Base-by-base conservation (phyloP, 352 stramenopile genomes). In the Phytophthora tentaculata region DNA sequence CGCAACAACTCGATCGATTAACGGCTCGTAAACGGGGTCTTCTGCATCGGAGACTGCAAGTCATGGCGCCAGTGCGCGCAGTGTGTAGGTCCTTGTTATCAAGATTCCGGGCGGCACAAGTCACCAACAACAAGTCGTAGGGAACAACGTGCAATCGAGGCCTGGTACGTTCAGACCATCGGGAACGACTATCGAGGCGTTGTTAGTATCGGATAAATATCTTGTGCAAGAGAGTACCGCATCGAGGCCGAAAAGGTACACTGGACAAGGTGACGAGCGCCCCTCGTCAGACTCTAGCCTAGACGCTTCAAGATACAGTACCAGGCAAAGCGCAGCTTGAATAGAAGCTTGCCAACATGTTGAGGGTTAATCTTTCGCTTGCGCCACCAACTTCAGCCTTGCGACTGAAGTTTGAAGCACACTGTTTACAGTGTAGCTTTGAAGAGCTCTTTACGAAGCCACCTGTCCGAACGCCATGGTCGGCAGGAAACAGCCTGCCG, bases 171-270 rank as follows among this genome's bases (percentile, higher is more conserved):
- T 32, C 47, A 35, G 52, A 67, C 51, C 23, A 8, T 57, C 35
- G 44, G 44, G 61, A 63, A 19, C 53, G 52, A 68, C 61, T 56
- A 62, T 68, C 61, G 52, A 68, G 28, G 51, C 22, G 23, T 68
- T 63, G 59, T 67, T 32, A 10, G 48, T 24, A 20, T n/a, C n/a
- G n/a, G n/a, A n/a, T n/a, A n/a, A n/a, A n/a, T n/a, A n/a, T n/a
- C 19, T 39, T 39, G 32, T 39, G 5, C 32, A 39, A 43, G 19
- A 29, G 20, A 45, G 52, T 47, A 58, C 52, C 35, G 20, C 52
- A 58, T 41, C 8, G 49, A 29, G n/a, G 50, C 35, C 28, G 26
- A 45, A 63, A 58, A 50, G 37, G 53, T 45, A 49, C 48, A 44
- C 44, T 44, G 23, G 28, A 12, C 47, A 29, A 63, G 55, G 48